Percentiles rank a stretch among this genome's conserved stretches.
These are phyloP conservation scores for Abortiporus biennis DNA, from an alignment of 1,284 basidiomycete genomes.

Conservation along the genomic window DNA sequence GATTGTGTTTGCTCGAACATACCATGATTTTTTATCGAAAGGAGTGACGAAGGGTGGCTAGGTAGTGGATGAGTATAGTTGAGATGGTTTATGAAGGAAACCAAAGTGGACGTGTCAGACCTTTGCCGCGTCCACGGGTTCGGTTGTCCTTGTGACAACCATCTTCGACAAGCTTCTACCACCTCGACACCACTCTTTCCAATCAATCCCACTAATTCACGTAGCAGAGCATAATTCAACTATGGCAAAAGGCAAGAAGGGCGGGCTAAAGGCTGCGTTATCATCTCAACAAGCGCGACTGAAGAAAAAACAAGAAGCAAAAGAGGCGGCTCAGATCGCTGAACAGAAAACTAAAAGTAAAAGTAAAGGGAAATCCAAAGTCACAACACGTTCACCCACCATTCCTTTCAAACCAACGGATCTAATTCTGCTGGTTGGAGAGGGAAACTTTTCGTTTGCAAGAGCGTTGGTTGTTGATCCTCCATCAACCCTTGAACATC, in stretches of 20 bases:
- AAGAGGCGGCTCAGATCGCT: conserved; percentile 43
- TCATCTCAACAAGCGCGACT: conserved; percentile 62
- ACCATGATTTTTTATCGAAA: conserved; percentile 26
- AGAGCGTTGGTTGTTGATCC: conserved; percentile 62
- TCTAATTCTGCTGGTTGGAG: conserved; percentile 85
- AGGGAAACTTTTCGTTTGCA: conserved; percentile 94
- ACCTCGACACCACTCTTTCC: conserved; percentile 10
- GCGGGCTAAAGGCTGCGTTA: conserved; percentile 54
- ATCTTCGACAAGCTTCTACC: too few species aligned
- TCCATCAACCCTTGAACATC: conserved; percentile 40
- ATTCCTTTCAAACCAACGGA: conserved; percentile 77
- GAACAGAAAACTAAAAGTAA: conserved; percentile 41
- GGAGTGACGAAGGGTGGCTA: conserved; percentile 13
- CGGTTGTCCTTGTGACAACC: too few species aligned
- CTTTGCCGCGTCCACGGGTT: too few species aligned
- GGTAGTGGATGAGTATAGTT: conserved; percentile 1
- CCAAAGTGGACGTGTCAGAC: conserved; percentile 4
- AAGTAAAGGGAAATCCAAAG: conserved; percentile 24
- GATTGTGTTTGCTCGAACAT: conserved; percentile 9
- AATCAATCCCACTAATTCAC: neutral
- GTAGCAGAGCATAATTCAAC: conserved; percentile 3
- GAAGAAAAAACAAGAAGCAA: conserved; percentile 48
- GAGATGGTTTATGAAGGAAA: neutral
- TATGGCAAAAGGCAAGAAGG: conserved; percentile 49
- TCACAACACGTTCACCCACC: conserved; percentile 31